Conservation (phyloP, 148 eudicot species). For the Agrostemma githago region DNA sequence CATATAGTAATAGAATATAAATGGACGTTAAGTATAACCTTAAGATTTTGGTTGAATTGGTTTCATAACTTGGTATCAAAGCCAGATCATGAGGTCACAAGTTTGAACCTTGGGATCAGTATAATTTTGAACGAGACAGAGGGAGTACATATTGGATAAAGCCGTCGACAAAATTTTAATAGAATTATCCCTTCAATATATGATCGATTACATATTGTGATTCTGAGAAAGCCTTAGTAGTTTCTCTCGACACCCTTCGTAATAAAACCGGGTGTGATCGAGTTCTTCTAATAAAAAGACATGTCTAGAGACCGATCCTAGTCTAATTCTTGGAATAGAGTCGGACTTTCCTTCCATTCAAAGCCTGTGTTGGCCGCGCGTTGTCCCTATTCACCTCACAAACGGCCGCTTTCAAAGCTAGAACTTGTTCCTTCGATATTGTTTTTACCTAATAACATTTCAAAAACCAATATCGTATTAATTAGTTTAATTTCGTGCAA, state of each 20-base stretch:
- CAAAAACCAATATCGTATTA: neutral
- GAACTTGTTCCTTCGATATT: constrained; percentile 42
- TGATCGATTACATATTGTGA: neutral
- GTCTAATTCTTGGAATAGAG: constrained; percentile 28
- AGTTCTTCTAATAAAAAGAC: neutral
- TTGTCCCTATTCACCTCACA: constrained; percentile 32
- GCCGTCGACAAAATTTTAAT: too few relatives aligned
- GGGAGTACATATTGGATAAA: too few relatives aligned
- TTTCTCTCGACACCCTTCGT: neutral
- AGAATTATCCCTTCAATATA: neutral
- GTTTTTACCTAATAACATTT: constrained; percentile 34
- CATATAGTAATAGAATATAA: too few relatives aligned
- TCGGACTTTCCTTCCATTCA: constrained; percentile 56
- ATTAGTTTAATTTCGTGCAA: too few relatives aligned
- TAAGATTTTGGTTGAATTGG: too few relatives aligned
- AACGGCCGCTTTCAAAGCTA: constrained; percentile 43
- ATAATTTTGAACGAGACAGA: too few relatives aligned
- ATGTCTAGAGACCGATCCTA: neutral
- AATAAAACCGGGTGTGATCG: neutral
- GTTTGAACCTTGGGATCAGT: too few relatives aligned
- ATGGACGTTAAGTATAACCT: too few relatives aligned
- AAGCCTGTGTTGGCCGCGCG: constrained; percentile 57
- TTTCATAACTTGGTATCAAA: too few relatives aligned
- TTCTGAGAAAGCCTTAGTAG: neutral
- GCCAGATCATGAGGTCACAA: too few relatives aligned